phyloP scores from a whole-genome alignment of 257 asterid species.

The Eucommia ulmoides region DNA sequence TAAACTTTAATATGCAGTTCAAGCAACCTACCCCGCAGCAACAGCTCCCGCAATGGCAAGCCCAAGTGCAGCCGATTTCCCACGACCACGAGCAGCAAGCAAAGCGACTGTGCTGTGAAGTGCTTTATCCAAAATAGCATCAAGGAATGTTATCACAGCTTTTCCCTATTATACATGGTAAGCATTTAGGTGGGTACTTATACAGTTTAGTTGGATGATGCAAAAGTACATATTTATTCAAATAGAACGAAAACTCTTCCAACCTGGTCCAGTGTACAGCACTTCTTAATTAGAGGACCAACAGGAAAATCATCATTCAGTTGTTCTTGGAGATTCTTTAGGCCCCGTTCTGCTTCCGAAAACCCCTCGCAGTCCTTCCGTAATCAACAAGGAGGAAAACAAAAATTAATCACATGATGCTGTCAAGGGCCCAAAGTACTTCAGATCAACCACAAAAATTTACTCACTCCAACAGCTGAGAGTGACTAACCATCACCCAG shows the following conservation, averaged over 20 bases:
- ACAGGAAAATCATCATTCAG: conserved; percentile 78
- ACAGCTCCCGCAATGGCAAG: conserved; percentile 92
- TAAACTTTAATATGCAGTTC: too few relatives aligned
- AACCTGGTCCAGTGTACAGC: conserved; percentile 95
- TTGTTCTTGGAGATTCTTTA: conserved; percentile 69
- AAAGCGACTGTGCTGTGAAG: conserved; percentile 86
- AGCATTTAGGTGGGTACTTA: conserved; percentile 2
- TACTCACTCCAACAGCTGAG: background rate
- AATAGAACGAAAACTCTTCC: conserved; percentile 8
- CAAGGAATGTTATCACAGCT: conserved; percentile 80
- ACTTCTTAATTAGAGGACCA: conserved; percentile 79
- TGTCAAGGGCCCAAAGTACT: background rate
- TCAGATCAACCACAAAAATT: background rate
- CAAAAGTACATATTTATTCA: too few relatives aligned
- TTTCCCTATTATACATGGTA: conserved; percentile 39
- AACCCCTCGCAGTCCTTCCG: conserved; percentile 75
- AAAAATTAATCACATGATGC: conserved; percentile 8
- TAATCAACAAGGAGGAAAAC: conserved; percentile 13
- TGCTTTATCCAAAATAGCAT: conserved; percentile 79
- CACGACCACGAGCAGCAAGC: conserved; percentile 97
- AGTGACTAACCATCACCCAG: background rate
- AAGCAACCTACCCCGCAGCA: conserved; percentile 69
- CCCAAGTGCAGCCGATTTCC: conserved; percentile 99
- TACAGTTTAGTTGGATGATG: too few relatives aligned
- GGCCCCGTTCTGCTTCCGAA: conserved; percentile 65